A percentile compares a stretch with the other conserved stretches of the same genome.
Evolutionary conservation across 2,329 filamentous ascomycete genomes (phyloP).

Genomic region (Fusarium sterilihyphosum): DNA sequence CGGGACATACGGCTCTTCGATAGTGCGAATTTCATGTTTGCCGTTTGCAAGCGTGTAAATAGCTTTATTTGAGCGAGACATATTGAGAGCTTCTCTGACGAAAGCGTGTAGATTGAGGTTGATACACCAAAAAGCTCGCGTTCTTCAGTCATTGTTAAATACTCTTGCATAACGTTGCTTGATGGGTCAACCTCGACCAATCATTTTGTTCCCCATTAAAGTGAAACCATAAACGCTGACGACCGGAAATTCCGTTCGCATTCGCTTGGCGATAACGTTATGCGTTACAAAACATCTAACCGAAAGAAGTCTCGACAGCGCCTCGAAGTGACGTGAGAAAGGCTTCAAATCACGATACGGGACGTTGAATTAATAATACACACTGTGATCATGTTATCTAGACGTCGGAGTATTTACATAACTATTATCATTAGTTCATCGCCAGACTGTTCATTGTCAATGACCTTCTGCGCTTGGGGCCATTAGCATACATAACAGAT

Average conservation of each 20-base stretch:
- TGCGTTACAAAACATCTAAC: neutral
- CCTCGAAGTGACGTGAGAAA: neutral
- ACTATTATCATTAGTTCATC: neutral
- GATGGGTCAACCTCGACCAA: accelerated
- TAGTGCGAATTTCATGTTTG: neutral
- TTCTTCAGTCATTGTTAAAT: accelerated
- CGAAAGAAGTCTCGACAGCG: accelerated
- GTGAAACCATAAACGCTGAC: accelerated
- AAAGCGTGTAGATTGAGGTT: neutral
- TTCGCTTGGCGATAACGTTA: neutral
- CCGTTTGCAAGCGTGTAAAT: neutral
- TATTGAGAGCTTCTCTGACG: accelerated
- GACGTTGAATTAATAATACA: neutral
- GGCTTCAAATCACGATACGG: accelerated
- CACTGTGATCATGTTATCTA: accelerated
- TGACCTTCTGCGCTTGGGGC: accelerated
- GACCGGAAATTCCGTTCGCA: neutral
- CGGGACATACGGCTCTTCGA: neutral
- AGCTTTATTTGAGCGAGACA: slow-evolving; percentile 7
- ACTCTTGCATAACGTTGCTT: neutral
- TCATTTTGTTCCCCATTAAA: accelerated
- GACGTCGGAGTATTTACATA: neutral
- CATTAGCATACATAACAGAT: no score
- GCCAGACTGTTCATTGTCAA: no score
- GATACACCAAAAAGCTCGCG: accelerated